Evolutionary conservation across 305 asterid species (phyloP).

Genomic region (Lippia alba): DNA sequence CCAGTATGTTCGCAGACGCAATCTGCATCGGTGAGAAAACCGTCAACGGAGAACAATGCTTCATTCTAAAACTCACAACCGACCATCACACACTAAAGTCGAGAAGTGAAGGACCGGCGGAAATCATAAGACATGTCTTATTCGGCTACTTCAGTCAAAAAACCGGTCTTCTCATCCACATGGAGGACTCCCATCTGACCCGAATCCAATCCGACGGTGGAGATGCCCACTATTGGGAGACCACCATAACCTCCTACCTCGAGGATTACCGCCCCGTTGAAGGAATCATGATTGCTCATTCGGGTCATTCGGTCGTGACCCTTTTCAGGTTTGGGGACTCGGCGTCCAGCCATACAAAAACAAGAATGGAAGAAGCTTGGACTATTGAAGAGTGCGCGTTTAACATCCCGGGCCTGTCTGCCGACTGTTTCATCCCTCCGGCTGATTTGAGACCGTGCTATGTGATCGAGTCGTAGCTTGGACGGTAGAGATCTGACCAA

Average conservation of each 20-base stretch:
- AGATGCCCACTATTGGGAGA: slow-evolving; percentile 83
- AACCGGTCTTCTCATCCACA: slow-evolving; percentile 73
- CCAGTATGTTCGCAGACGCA: slow-evolving; percentile 67
- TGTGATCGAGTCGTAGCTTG: slow-evolving; percentile 31
- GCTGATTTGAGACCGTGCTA: slow-evolving; percentile 57
- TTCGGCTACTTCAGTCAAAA: slow-evolving; percentile 87
- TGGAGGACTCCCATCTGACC: slow-evolving; percentile 86
- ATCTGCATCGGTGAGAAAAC: slow-evolving; percentile 84
- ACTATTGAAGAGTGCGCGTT: slow-evolving; percentile 80
- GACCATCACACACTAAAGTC: slow-evolving; percentile 67
- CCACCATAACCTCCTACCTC: slow-evolving; percentile 68
- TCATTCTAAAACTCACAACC: slow-evolving; percentile 74
- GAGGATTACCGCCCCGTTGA: slow-evolving; percentile 75
- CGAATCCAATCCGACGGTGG: slow-evolving; percentile 71
- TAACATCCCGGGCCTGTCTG: slow-evolving; percentile 72
- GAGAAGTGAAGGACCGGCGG: slow-evolving; percentile 81
- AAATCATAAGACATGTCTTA: slow-evolving; percentile 74
- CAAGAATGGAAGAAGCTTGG: slow-evolving; percentile 88
- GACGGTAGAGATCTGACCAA: slow-evolving; percentile 42
- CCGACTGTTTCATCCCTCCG: slow-evolving; percentile 82
- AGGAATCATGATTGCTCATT: slow-evolving; percentile 83
- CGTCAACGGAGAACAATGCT: slow-evolving; percentile 73
- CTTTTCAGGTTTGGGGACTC: slow-evolving; percentile 77
- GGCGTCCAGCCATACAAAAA: slow-evolving; percentile 81
- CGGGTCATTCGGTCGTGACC: slow-evolving; percentile 76